A percentile compares a stretch with the other conserved stretches of the same genome.
phyloP scores from a whole-genome alignment of 208 protist genomes.

The Strigomonas culicis region DNA sequence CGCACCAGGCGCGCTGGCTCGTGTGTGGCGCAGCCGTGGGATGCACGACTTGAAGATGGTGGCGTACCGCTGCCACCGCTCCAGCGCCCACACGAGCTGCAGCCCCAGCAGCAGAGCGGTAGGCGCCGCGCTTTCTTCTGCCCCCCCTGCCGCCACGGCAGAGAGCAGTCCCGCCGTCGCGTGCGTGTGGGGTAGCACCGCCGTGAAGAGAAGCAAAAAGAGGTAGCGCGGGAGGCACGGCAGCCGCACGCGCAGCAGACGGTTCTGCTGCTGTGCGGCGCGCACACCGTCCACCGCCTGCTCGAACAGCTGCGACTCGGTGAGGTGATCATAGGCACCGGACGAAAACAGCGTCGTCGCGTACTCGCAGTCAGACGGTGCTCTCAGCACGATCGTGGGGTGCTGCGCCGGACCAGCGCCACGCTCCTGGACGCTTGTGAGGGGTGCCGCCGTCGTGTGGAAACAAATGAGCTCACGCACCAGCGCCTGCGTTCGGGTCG shows the following conservation, averaged over 20 bases:
- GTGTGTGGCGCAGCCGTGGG: not conserved
- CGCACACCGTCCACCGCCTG: not conserved
- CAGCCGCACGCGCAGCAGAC: not conserved
- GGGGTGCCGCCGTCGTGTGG: too few species aligned
- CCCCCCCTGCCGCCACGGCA: not conserved
- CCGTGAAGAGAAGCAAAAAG: not conserved
- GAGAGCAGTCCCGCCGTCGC: not conserved
- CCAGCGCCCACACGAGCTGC: slow-evolving; percentile 3
- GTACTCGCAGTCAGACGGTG: too few species aligned
- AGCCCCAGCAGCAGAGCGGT: slow-evolving; percentile 1
- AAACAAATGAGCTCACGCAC: not conserved
- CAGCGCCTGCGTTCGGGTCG: not conserved
- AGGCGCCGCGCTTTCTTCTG: not conserved
- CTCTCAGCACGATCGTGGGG: not conserved
- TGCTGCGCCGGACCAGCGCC: not conserved
- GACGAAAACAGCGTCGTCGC: too few species aligned
- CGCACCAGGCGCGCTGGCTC: not conserved
- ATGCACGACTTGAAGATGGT: not conserved
- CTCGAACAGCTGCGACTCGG: not conserved
- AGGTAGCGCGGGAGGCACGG: not conserved
- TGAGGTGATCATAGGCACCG: not conserved
- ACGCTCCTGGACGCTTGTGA: not conserved
- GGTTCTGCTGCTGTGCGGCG: not conserved
- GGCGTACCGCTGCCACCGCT: not conserved
- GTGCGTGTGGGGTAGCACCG: not conserved